These are phyloP conservation scores for Thraustotheca clavata DNA, from an alignment of 352 stramenopile genomes.

Conservation along the genomic window DNA sequence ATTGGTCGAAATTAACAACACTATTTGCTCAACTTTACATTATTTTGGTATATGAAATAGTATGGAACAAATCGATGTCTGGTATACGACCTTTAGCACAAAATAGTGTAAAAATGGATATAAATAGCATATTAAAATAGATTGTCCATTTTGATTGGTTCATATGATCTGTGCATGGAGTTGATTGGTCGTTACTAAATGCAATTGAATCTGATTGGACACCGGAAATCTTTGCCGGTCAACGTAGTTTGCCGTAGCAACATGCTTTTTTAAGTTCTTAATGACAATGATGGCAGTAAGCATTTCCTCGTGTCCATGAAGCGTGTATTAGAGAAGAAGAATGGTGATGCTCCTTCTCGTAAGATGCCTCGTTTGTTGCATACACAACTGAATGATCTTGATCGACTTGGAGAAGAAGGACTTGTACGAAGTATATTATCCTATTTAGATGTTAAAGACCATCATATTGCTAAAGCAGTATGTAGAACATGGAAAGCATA, in stretches of 20 bases:
- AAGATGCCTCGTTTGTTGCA: neutral
- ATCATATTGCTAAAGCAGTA: constrained; percentile 50
- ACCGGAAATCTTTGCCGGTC: constrained; percentile 15
- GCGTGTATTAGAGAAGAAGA: neutral
- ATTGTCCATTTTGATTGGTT: too few species aligned
- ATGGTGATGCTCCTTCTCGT: neutral
- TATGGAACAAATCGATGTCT: too few species aligned
- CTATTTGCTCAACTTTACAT: too few species aligned
- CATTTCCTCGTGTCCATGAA: constrained; percentile 18
- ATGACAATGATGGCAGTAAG: neutral
- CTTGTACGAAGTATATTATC: constrained; percentile 51
- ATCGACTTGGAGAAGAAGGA: constrained; percentile 24
- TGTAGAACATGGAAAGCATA: constrained; percentile 51
- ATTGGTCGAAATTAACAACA: too few species aligned
- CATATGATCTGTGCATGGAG: too few species aligned
- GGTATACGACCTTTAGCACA: too few species aligned
- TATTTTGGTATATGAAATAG: constrained; percentile 6
- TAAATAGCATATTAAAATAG: too few species aligned
- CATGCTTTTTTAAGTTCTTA: too few species aligned
- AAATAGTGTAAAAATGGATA: too few species aligned
- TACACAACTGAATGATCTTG: neutral
- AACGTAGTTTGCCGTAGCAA: too few species aligned
- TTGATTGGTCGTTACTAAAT: constrained; percentile 1
- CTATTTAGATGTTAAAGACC: constrained; percentile 66
- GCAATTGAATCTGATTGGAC: constrained; percentile 4